Evolutionary conservation across 2,329 filamentous ascomycete genomes (phyloP), one percentile per base, ranked within the genome.

Genomic region (Diaporthe sp.): DNA sequence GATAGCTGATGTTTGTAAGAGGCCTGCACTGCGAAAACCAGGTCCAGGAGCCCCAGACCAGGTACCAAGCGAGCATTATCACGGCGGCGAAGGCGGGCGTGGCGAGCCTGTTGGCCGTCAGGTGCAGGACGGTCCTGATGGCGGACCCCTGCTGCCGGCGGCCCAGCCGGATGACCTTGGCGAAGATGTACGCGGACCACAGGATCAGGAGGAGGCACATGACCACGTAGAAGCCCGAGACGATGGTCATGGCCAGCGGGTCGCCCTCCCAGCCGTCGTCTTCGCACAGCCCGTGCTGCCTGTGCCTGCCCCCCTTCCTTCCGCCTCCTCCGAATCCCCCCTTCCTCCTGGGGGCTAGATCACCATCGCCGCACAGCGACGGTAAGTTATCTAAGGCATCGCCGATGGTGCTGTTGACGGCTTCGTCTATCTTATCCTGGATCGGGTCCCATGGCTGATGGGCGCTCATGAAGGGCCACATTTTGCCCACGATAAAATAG

Each of bases 81-180:
- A 4, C 6, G 20, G 63, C 49, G 9, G 31, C 28, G 31, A 68
- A 68, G 63, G 63, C 63, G 63, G 63, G 63, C 20, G 47, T 68
- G 47, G 63, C 63, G 22, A 68, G 63, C 63, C 44, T 51, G 63
- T 68, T 68, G 44, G 44, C 31, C 2, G 22, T 51, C 20, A 37
- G 47, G 44, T 47, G 47, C 31, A 68, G 31, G 31, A 68, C 22
- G 31, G 22, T 68, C 44, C 63, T 20, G 44, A 68, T 25, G 47
- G 63, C 63, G 31, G 44, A 2, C 6, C 28, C 31, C 2, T 51
- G 44, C 15, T 39, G 28, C 20, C 22, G 31, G 6, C 31, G 10
- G 47, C 6, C 13, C 20, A 68, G 31, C 3, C 47, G 63, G 20
- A 68, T 22, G 31, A 68, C 47, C 63, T 37, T 15, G 2, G 28